These are phyloP conservation scores for Podila clonocystis DNA, from an alignment of 192 early-diverging fungal species.

Conservation along the genomic window DNA sequence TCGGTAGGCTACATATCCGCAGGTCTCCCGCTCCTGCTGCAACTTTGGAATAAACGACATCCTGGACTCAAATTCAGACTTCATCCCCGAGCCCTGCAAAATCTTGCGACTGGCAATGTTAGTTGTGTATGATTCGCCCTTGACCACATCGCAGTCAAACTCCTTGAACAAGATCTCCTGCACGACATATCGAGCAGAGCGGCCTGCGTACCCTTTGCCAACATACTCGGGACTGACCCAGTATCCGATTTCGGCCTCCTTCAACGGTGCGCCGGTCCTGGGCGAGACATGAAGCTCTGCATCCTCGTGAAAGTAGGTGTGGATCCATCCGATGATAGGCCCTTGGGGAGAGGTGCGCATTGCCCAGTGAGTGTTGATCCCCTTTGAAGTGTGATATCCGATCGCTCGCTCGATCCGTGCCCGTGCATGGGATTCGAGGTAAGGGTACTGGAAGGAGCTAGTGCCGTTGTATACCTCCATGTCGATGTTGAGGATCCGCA, in stretches of 20 bases:
- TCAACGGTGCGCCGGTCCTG: conserved; percentile 1
- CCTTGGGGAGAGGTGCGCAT: conserved; percentile 39
- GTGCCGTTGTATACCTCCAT: conserved; percentile 42
- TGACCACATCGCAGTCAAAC: conserved; percentile 30
- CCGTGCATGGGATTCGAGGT: conserved; percentile 24
- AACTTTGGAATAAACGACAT: conserved; percentile 29
- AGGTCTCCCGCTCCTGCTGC: conserved; percentile 10
- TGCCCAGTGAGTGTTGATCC: conserved; percentile 33
- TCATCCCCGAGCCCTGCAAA: conserved; percentile 17
- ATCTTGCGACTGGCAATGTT: conserved; percentile 28
- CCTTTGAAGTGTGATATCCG: not conserved
- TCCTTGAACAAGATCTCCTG: conserved; percentile 30
- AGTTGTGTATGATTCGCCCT: conserved; percentile 19
- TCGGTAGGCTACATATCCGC: conserved; percentile 10
- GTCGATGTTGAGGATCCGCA: conserved; percentile 33
- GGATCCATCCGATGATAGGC: conserved; percentile 37
- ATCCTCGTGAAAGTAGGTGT: conserved; percentile 7
- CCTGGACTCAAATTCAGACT: conserved; percentile 17
- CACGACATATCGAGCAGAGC: conserved; percentile 19
- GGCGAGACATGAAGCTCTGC: conserved; percentile 4
- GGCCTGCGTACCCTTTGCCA: conserved; percentile 18
- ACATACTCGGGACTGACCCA: conserved; percentile 38
- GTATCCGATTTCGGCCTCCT: conserved; percentile 32
- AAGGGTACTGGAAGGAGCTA: conserved; percentile 27
- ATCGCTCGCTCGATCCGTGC: conserved; percentile 17